Evolutionary conservation across 2,329 filamentous ascomycete species (phyloP).

Genomic region (Colletotrichum liaoningense): DNA sequence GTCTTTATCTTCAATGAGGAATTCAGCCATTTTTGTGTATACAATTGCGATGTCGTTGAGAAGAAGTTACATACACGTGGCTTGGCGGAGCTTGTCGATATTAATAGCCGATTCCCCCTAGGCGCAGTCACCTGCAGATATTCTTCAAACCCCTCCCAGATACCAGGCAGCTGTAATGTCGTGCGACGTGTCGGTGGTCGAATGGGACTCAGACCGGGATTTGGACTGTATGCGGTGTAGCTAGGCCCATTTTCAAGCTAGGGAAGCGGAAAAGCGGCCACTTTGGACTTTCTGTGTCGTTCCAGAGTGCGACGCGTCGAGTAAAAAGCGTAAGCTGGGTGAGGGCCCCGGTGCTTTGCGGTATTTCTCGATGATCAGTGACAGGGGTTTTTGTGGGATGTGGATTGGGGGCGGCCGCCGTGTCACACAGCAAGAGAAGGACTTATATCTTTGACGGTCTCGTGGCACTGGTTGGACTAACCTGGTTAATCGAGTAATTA

Average conservation of each 20-base stretch:
- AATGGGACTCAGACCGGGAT: neutral
- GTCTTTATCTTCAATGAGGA: conserved; percentile 57
- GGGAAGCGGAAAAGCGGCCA: neutral
- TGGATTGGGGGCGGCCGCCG: no score
- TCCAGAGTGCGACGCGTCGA: neutral
- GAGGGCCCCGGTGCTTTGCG: neutral
- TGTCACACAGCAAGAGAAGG: neutral
- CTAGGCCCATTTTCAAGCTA: neutral
- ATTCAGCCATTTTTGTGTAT: conserved; percentile 51
- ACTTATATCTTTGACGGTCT: neutral
- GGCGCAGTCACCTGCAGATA: neutral
- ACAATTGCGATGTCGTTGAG: neutral
- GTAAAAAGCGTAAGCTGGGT: neutral
- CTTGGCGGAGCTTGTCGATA: neutral
- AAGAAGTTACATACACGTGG: neutral
- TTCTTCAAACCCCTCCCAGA: no score
- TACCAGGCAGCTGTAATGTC: neutral
- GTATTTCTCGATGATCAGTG: neutral
- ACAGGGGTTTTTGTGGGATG: neutral
- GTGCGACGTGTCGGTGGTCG: neutral
- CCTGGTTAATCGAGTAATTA: no score
- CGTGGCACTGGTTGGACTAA: neutral
- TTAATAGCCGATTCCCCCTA: neutral
- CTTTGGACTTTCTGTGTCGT: neutral
- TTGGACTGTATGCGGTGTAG: neutral